Base-by-base conservation (phyloP, 1,139 yeast genomes). In the Geotrichum restrictum region DNA sequence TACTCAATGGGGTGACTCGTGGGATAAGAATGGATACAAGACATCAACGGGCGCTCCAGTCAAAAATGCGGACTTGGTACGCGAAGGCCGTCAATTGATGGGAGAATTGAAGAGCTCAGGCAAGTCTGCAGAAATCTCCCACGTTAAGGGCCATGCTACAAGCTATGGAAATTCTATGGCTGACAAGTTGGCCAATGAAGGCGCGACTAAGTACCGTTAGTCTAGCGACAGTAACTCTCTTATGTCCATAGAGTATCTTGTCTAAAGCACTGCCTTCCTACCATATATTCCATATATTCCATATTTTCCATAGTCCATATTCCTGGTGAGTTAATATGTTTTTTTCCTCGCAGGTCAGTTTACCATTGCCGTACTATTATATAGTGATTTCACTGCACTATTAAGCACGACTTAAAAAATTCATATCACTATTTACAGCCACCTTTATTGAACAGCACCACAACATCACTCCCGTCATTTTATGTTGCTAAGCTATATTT, bases 61-160 rank as follows among this genome's bases (percentile, higher is more conserved):
- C 6, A 70, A 69, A 22, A 83, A 85, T 63, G 63, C 63, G 37
- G 85, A 80, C 52, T 60, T 83, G 21, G 75, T 85, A 14, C 62
- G 70, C 31, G 56, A 59, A 0, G 69, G 61, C 1, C 50, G 61
- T 8, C 24, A 32, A 4, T 39, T 52, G 49, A 59, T 69, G 14
- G 53, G 69, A 14, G 58, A 65, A 0, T 60, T 68, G 21, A 69
- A 80, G 40, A 69, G 73, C 24, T 31, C 46, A 1, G 64, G 64
- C 1, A 51, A 57, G 2, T 46, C 59, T 10, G 74, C 84, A 24
- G 61, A 65, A 2, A 66, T 85, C 46, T 68, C 67, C 10, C 82
- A 93, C 72, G 94, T 88, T 3, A 73, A 71, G 50, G 96, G 94
- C 0, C 97, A 91, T 66, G 67, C 72, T 16, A 93, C 89, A 0